Conservation (phyloP, 2,329 filamentous ascomycete genomes). For the Fusarium aywerte region DNA sequence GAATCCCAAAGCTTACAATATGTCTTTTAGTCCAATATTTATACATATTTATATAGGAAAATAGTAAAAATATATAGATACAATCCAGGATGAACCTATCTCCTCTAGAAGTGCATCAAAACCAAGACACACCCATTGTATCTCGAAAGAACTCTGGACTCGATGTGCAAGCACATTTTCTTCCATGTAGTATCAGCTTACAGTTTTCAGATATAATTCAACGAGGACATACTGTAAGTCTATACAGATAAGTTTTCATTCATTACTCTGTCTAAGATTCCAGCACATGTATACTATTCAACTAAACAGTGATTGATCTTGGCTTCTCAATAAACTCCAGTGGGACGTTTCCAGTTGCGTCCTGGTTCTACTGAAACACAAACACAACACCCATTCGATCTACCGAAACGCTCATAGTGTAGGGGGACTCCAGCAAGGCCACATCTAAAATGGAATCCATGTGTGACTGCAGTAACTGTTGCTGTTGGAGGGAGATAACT, state of each 20-base stretch:
- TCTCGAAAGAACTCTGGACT: background rate
- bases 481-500: conserved; percentile 88
- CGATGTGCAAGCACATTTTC: background rate
- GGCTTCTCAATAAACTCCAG: conserved; percentile 12
- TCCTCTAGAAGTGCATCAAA: background rate
- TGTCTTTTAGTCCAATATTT: background rate
- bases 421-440: conserved; percentile 86
- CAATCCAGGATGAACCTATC: background rate
- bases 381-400: conserved; percentile 91
- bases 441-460: conserved; percentile 89
- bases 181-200: background rate
- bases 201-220: background rate
- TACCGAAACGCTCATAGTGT: conserved; percentile 90
- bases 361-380: conserved; percentile 69
- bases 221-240: background rate
- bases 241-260: background rate
- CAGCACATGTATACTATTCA: background rate
- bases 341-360: conserved; percentile 1
- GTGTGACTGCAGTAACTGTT: conserved; percentile 85
- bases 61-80: background rate
- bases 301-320: conserved; percentile 28
- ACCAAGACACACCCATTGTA: background rate
- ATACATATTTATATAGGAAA: too few relatives aligned
- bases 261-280: conserved; percentile 19
- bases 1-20: too few relatives aligned